phyloP scores from a whole-genome alignment of 345 rosid species.

The Anacardium occidentale region DNA sequence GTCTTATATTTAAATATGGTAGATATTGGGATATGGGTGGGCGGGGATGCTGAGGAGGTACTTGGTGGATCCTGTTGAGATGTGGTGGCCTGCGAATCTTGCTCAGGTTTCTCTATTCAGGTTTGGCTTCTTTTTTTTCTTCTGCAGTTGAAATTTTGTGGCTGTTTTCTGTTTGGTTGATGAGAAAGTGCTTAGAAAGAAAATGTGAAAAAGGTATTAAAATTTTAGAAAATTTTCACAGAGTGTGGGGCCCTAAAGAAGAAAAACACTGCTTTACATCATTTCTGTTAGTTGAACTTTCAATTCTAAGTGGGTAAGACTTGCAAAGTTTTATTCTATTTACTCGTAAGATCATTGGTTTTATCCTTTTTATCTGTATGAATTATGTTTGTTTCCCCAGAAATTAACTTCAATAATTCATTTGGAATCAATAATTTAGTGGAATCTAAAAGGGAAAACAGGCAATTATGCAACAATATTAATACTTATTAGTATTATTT shows the following conservation, averaged over 20 bases:
- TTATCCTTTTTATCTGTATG: not conserved
- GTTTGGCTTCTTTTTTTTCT: constrained; percentile 33
- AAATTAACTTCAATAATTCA: not conserved
- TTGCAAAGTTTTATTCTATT: not conserved
- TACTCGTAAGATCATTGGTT: not conserved
- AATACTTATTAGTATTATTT: not conserved
- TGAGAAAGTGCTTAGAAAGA: constrained; percentile 20
- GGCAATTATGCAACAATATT: not conserved
- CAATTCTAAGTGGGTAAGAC: constrained; percentile 12
- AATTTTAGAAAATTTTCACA: constrained; percentile 16
- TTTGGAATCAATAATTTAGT: not conserved
- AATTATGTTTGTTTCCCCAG: not conserved
- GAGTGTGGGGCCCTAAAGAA: constrained; percentile 15
- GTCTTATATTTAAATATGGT: not conserved
- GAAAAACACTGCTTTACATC: not conserved
- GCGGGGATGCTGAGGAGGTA: constrained; percentile 97
- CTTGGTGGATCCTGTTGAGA: constrained; percentile 92
- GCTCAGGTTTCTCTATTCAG: constrained; percentile 99
- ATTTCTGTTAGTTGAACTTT: constrained; percentile 9
- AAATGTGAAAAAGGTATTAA: not conserved
- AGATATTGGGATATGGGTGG: constrained; percentile 98
- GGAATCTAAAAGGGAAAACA: not conserved
- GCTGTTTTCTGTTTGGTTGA: constrained; percentile 23
- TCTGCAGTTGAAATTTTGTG: not conserved
- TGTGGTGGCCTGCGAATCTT: constrained; percentile 99